These are phyloP conservation scores for Chrysosphaeria jannelii DNA, from an alignment of 2,329 filamentous ascomycete species.

Conservation along the genomic window DNA sequence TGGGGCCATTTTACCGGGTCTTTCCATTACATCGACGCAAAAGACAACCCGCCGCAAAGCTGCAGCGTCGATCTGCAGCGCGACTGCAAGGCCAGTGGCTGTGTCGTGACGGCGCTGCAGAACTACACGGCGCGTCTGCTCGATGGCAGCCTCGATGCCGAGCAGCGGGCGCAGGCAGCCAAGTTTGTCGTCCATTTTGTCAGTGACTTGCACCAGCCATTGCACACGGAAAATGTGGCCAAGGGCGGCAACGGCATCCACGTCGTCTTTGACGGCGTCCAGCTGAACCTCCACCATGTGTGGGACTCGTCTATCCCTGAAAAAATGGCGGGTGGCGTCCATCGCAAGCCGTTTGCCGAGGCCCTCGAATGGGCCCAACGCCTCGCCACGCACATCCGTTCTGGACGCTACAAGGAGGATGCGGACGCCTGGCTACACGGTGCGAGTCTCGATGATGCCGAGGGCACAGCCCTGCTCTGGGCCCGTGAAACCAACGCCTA, in stretches of 20 bases:
- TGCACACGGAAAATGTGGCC: slow-evolving; percentile 32
- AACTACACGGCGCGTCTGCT: slow-evolving; percentile 28
- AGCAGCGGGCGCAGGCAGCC: slow-evolving; percentile 24
- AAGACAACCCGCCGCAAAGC: slow-evolving; percentile 24
- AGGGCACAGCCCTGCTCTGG: slow-evolving; percentile 28
- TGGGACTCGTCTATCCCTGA: slow-evolving; percentile 46
- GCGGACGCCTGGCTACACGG: slow-evolving; percentile 22
- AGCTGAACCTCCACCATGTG: slow-evolving; percentile 37
- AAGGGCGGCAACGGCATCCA: slow-evolving; percentile 37
- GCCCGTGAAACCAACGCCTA: slow-evolving; percentile 29
- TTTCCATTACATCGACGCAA: slow-evolving; percentile 40
- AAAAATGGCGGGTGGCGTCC: slow-evolving; percentile 25
- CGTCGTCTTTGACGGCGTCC: slow-evolving; percentile 25
- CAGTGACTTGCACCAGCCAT: slow-evolving; percentile 37
- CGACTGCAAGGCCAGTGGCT: slow-evolving; percentile 31
- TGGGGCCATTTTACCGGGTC: slow-evolving; percentile 28
- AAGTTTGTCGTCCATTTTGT: slow-evolving; percentile 40
- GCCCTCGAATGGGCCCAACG: slow-evolving; percentile 25
- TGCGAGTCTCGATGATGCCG: slow-evolving; percentile 21
- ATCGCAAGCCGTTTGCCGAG: slow-evolving; percentile 18
- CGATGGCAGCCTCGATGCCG: slow-evolving; percentile 13
- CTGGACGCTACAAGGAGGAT: slow-evolving; percentile 20
- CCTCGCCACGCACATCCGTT: slow-evolving; percentile 21
- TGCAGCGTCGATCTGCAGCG: slow-evolving; percentile 27
- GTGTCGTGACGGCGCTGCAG: slow-evolving; percentile 26